Evolutionary conservation across 768 basidiomycete genomes (phyloP), one percentile per base, ranked within the genome.

Genomic region (Amanita jacksonii): DNA sequence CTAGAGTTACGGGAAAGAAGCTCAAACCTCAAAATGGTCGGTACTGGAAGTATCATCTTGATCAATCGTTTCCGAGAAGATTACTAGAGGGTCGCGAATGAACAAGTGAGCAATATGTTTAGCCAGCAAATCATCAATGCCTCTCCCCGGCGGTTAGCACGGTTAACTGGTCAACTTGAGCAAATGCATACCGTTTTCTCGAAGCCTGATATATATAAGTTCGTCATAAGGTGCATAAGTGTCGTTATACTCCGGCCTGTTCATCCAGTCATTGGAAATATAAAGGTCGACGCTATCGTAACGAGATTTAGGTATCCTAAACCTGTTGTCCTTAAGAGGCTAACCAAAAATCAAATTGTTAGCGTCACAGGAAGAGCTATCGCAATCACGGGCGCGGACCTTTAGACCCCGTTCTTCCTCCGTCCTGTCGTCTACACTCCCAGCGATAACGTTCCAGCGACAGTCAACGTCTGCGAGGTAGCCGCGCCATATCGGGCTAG

Each of bases 381-480:
- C n/a, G n/a, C n/a, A n/a, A n/a, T n/a, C n/a, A n/a, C n/a, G n/a
- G n/a, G n/a, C n/a, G 40, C 54, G 45, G 46, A 86, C 89, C 74
- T 84, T 86, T 48, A 84, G 50, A 4, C 93, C 93, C 45, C 94
- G 79, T 62, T 99, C 96, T 59, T 97, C 94, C 50, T 84, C 79
- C 10, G 92, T 98, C 40, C 96, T 79, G 63, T 98, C 94, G 56
- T 99, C 96, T 0, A 99, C 94, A 54, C 89, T 90, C n/a, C 87
- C 96, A 8, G 96, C 86, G 51, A 99, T 96, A 8, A 99, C 96
- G 55, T 97, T 89, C 96, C 96, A 99, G 33, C 96, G 79, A 56
- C 89, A 96, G 65, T 99, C 96, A 4, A 98, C 93, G 59, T 99
- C 93, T 31, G 93, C 82, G 33, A 99, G 76, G 60, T 89, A 85